phyloP scores from a whole-genome alignment of 2,329 filamentous ascomycete genomes.

The Cercospora sp. region DNA sequence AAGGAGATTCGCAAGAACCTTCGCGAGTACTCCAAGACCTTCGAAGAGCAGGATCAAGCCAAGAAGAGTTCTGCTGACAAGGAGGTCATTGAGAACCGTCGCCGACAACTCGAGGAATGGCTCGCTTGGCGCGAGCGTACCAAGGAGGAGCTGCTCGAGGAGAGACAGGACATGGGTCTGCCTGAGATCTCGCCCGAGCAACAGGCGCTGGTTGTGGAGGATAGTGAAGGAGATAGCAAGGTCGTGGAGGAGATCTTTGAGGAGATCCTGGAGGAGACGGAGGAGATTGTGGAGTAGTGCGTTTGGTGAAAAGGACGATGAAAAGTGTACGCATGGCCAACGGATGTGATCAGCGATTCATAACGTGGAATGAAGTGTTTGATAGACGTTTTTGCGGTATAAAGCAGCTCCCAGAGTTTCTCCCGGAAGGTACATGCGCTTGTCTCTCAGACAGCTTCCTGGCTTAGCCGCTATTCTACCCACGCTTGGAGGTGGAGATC shows the following conservation, averaged over 20 bases:
- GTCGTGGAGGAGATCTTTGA: slow-evolving; percentile 78
- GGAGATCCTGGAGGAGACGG: slow-evolving; percentile 82
- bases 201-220: slow-evolving; percentile 55
- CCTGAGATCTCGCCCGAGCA: slow-evolving; percentile 65
- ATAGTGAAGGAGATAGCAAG: slow-evolving; percentile 52
- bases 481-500: no score
- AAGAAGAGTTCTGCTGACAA: slow-evolving; percentile 92
- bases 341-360: not conserved
- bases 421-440: not conserved
- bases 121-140: slow-evolving; percentile 74
- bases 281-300: slow-evolving; percentile 64
- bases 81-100: slow-evolving; percentile 85
- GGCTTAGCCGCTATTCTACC: no score
- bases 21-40: slow-evolving; percentile 89
- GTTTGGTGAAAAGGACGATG: not conserved
- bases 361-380: slow-evolving; percentile 5
- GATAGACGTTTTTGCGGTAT: not conserved
- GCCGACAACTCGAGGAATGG: slow-evolving; percentile 85
- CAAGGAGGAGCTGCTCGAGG: slow-evolving; percentile 69
- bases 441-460: no score
- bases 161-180: slow-evolving; percentile 67
- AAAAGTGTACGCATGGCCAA: not conserved
- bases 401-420: not conserved
- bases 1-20: slow-evolving; percentile 98
- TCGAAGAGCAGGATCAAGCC: slow-evolving; percentile 92